phyloP scores from a whole-genome alignment of 1,284 basidiomycete species.

The Papiliotrema laurentii region DNA sequence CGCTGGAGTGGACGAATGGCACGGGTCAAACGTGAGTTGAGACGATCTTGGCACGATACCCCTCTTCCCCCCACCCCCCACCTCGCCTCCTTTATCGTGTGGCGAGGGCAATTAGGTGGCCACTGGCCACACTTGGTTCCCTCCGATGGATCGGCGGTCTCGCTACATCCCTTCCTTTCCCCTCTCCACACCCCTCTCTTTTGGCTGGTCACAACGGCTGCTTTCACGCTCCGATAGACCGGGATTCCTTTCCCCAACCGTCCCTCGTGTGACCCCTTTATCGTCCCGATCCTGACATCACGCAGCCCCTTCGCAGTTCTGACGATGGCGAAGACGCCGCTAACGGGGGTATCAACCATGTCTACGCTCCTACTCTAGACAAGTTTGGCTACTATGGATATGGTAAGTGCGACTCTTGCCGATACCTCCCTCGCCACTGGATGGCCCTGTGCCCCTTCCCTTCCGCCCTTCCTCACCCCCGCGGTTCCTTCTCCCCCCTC shows the following conservation, averaged over 20 bases:
- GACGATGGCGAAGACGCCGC: conserved; percentile 27
- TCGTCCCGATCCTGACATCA: background rate
- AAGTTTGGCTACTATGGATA: conserved; percentile 42
- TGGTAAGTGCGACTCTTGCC: no score
- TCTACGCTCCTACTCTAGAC: conserved; percentile 33
- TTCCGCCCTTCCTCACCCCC: background rate
- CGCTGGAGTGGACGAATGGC: conserved; percentile 29
- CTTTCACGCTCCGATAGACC: background rate
- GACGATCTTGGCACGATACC: conserved; percentile 48
- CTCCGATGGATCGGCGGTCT: background rate
- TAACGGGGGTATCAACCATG: conserved; percentile 41
- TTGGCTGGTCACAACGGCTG: background rate
- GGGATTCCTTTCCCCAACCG: background rate
- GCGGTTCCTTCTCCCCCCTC: background rate
- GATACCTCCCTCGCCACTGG: no score
- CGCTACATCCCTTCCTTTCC: background rate
- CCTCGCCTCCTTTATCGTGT: no score
- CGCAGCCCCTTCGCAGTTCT: conserved; percentile 33
- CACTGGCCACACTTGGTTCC: background rate
- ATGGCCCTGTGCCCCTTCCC: no score
- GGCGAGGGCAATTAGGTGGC: no score
- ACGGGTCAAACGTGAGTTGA: conserved; percentile 40
- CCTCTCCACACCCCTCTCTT: background rate
- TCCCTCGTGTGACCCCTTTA: background rate
- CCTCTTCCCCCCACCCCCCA: background rate